Evolutionary conservation across 345 rosid species (phyloP).

Genomic region (Rhizophora mangle): DNA sequence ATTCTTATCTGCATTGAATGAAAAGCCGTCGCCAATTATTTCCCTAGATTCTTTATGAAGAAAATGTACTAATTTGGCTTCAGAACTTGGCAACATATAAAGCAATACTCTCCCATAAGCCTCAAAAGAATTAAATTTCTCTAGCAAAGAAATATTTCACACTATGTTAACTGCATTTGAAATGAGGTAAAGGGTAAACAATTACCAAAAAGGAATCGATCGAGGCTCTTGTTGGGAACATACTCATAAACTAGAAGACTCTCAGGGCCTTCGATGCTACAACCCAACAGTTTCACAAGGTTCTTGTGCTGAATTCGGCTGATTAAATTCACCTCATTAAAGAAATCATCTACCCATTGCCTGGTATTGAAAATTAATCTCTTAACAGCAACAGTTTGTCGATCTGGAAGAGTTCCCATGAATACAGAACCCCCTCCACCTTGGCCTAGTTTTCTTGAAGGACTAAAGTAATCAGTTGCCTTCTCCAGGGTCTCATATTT

Average conservation of each 20-base stretch:
- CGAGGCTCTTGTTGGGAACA: conserved; percentile 50
- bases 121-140: too few species aligned
- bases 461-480: conserved; percentile 45
- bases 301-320: conserved; percentile 53
- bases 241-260: conserved; percentile 57
- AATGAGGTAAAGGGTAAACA: conserved; percentile 3
- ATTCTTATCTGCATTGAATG: conserved; percentile 30
- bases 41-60: too few species aligned
- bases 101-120: too few species aligned
- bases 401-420: conserved; percentile 41
- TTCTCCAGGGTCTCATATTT: conserved; percentile 51
- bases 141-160: background rate
- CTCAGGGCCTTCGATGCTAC: conserved; percentile 65
- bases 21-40: background rate
- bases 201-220: conserved; percentile 52
- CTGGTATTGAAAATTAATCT: conserved; percentile 47
- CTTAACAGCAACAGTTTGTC: conserved; percentile 45
- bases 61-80: too few species aligned
- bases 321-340: conserved; percentile 53
- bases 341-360: conserved; percentile 61
- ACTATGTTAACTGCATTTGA: background rate
- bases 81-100: too few species aligned
- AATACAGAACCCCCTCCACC: conserved; percentile 54
- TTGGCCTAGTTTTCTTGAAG: conserved; percentile 45
- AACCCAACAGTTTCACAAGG: conserved; percentile 51